Conservation (phyloP, 257 asterid genomes). For the Nicotiana tabacum region DNA sequence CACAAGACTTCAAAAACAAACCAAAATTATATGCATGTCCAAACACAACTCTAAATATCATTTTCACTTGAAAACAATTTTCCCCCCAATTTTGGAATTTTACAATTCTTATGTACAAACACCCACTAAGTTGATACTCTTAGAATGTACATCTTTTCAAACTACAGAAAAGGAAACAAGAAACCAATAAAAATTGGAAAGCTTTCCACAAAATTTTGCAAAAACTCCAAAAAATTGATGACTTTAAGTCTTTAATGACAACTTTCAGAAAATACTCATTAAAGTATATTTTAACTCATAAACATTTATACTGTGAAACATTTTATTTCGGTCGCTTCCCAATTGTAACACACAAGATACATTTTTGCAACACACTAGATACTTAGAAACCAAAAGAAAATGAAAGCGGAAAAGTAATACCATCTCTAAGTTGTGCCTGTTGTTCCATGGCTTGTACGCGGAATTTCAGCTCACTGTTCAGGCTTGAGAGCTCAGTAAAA, state of each 20-base stretch:
- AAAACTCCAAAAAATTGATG: neutral
- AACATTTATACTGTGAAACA: neutral
- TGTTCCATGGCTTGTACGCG: conserved; percentile 86
- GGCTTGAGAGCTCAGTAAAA: conserved; percentile 45
- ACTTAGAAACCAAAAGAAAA: neutral
- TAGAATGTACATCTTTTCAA: neutral
- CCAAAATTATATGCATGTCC: too few species aligned
- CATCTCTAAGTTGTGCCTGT: conserved; percentile 83
- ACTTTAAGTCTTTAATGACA: neutral
- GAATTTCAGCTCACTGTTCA: conserved; percentile 79
- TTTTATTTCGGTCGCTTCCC: neutral
- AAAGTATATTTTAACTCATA: neutral
- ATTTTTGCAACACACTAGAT: neutral
- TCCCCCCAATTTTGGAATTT: too few species aligned
- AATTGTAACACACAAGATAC: neutral
- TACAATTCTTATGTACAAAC: too few species aligned
- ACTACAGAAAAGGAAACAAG: neutral
- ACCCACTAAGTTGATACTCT: neutral
- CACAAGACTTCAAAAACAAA: too few species aligned
- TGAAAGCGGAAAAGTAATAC: conserved; percentile 29
- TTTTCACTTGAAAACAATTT: too few species aligned
- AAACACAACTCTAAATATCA: too few species aligned
- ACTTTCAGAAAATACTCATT: neutral
- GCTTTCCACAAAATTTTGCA: neutral
- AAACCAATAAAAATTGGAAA: neutral